phyloP scores from a whole-genome alignment of 2,329 filamentous ascomycete genomes.

The Fusarium miscanthi region DNA sequence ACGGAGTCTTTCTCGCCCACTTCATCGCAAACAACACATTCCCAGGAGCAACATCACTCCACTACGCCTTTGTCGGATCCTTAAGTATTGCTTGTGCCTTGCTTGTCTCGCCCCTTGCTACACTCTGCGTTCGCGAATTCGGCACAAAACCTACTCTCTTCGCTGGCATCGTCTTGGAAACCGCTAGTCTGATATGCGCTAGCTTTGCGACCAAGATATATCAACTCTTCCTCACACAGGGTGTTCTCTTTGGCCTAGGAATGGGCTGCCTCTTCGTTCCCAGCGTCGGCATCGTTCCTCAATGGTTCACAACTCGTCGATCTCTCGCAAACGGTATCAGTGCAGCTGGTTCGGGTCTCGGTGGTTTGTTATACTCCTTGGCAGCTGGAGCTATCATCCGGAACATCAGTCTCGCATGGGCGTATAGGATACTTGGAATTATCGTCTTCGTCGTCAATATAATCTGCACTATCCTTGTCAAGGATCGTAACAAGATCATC shows the following conservation, averaged over 20 bases:
- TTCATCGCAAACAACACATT: slow-evolving; percentile 70
- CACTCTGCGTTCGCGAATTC: slow-evolving; percentile 66
- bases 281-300: slow-evolving; percentile 73
- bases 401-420: slow-evolving; percentile 72
- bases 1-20: slow-evolving; percentile 66
- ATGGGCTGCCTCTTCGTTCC: slow-evolving; percentile 82
- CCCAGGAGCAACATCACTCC: slow-evolving; percentile 69
- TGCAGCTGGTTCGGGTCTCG: slow-evolving; percentile 77
- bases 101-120: slow-evolving; percentile 75
- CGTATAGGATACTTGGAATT: slow-evolving; percentile 73
- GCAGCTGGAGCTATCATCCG: slow-evolving; percentile 75
- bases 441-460: slow-evolving; percentile 72
- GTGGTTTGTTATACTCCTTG: slow-evolving; percentile 77
- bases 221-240: slow-evolving; percentile 81
- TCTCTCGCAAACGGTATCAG: slow-evolving; percentile 76
- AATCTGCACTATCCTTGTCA: slow-evolving; percentile 70
- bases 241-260: slow-evolving; percentile 79
- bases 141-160: slow-evolving; percentile 74
- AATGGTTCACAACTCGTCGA: slow-evolving; percentile 78
- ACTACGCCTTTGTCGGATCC: slow-evolving; percentile 80
- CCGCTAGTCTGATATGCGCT: slow-evolving; percentile 73
- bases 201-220: slow-evolving; percentile 76
- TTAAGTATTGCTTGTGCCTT: slow-evolving; percentile 61
- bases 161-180: slow-evolving; percentile 72
- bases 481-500: slow-evolving; percentile 77